Evolutionary conservation across 345 rosid genomes (phyloP).

Genomic region (Reutealis trisperma): DNA sequence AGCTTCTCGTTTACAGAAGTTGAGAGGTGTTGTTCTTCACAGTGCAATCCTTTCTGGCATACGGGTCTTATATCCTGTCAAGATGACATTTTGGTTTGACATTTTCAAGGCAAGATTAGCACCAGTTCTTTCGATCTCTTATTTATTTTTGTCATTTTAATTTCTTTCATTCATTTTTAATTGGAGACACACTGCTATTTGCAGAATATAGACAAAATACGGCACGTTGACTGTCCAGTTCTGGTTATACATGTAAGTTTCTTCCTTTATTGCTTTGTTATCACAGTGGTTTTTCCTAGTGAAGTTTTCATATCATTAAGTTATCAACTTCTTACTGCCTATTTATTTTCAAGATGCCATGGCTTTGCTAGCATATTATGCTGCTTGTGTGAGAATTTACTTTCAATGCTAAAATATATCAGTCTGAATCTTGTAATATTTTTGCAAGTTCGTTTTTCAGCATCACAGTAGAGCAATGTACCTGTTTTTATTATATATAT

Average conservation of each 20-base stretch:
- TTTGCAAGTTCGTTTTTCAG: background rate
- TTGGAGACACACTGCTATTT: constrained; percentile 20
- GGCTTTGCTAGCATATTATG: background rate
- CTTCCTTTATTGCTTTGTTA: constrained; percentile 1
- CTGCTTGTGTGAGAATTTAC: background rate
- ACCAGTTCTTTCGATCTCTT: background rate
- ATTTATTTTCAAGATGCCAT: background rate
- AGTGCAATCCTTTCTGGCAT: constrained; percentile 96
- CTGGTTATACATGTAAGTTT: constrained; percentile 92
- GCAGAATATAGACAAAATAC: constrained; percentile 98
- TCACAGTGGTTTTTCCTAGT: background rate
- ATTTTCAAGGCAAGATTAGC: constrained; percentile 66
- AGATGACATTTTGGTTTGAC: constrained; percentile 94
- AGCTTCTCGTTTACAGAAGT: constrained; percentile 63
- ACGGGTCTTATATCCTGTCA: constrained; percentile 91
- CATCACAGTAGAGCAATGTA: background rate
- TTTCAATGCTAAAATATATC: too few species aligned
- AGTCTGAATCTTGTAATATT: too few species aligned
- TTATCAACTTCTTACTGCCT: too few species aligned
- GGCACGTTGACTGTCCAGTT: constrained; percentile 81
- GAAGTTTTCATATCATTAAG: background rate
- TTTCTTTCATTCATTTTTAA: background rate
- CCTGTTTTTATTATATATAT: background rate
- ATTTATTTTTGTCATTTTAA: constrained; percentile 4
- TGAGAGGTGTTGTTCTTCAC: constrained; percentile 92